A percentile compares a stretch with the other conserved stretches of the same genome.
Evolutionary conservation across 2,329 filamentous ascomycete species (phyloP).

Genomic region (Monilinia vaccinii-corymbosi): DNA sequence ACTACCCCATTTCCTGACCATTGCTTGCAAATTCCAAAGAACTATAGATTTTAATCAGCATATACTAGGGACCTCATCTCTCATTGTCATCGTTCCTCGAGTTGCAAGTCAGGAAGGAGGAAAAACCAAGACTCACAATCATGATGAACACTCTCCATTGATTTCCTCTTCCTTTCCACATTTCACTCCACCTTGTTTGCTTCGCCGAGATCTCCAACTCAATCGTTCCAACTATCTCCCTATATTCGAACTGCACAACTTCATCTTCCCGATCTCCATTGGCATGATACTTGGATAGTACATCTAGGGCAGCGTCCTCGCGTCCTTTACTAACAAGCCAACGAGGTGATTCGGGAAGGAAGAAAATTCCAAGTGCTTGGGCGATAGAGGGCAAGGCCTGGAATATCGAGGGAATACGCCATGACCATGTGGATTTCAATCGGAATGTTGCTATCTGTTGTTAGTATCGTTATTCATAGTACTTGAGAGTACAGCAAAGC

Average conservation of each 20-base stretch:
- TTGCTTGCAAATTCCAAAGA: slow-evolving; percentile 18
- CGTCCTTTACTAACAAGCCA: slow-evolving; percentile 48
- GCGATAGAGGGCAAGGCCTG: slow-evolving; percentile 15
- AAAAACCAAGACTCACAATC: neutral
- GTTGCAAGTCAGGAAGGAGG: too few relatives aligned
- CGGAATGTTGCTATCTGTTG: slow-evolving; percentile 3
- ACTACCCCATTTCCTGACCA: slow-evolving; percentile 20
- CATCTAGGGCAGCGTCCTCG: slow-evolving; percentile 40
- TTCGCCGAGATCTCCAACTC: slow-evolving; percentile 28
- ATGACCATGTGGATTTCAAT: slow-evolving; percentile 15
- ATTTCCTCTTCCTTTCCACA: slow-evolving; percentile 12
- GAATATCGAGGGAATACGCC: slow-evolving; percentile 15
- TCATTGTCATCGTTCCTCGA: neutral
- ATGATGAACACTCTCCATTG: slow-evolving; percentile 13
- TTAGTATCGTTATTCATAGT: neutral
- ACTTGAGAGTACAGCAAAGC: neutral
- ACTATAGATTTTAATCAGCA: neutral
- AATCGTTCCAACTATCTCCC: slow-evolving; percentile 15
- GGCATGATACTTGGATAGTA: slow-evolving; percentile 45
- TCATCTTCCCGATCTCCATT: slow-evolving; percentile 40
- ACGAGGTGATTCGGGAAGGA: slow-evolving; percentile 50
- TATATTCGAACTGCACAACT: slow-evolving; percentile 38
- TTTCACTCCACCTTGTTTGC: slow-evolving; percentile 23
- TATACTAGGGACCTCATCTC: neutral
- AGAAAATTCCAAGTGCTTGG: slow-evolving; percentile 36